Evolutionary conservation across 805 yeast species (phyloP), one percentile per base, ranked within the genome.

Genomic region (Schwanniomyces pseudopolymorphus): DNA sequence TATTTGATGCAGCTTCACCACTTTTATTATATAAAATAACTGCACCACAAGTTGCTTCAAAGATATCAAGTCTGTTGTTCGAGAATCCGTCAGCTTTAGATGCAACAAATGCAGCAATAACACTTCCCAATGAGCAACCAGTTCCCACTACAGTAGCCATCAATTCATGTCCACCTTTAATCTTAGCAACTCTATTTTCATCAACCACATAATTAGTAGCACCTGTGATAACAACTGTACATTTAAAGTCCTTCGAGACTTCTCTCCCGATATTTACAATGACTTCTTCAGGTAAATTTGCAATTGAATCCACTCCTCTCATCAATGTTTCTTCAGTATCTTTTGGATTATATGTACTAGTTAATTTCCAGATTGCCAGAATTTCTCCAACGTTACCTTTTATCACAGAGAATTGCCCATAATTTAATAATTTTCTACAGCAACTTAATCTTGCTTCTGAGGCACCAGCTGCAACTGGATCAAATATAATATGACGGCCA

Each of bases 381-480:
- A 90, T 85, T 57, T 90, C 97, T n/a, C 92, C 89, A 10, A 81
- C 77, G 56, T 90, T 90, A 1, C 96, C 97, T 62, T 91, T 89
- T 52, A 90, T 83, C 22, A 86, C 89, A 25, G 80, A 70, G 50
- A 74, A 76, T 56, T 75, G 78, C 1, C 89, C 89, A 10, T 72
- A 61, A 31, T 82, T 72, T 26, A 90, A 61, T 8, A 89, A 55
- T 0, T 60, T 59, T 22, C 69, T 61, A 43, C 83, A 78, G 14
- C 81, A 69, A 3, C 64, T 56, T 33, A 69, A 67, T 48, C 97
- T 74, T 4, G 79, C 75, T 3, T 58, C 46, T 0, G 96, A 76
- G 0, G 97, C 96, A 22, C 96, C 96, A 33, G 85, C 89, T 0
- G 90, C 97, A n/a, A 90, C 96, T 0, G 97, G 97, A 62, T 90